A percentile compares a stretch with the other conserved stretches of the same genome.
phyloP scores from a whole-genome alignment of 352 stramenopile species.

The Pythium plurisporium region DNA sequence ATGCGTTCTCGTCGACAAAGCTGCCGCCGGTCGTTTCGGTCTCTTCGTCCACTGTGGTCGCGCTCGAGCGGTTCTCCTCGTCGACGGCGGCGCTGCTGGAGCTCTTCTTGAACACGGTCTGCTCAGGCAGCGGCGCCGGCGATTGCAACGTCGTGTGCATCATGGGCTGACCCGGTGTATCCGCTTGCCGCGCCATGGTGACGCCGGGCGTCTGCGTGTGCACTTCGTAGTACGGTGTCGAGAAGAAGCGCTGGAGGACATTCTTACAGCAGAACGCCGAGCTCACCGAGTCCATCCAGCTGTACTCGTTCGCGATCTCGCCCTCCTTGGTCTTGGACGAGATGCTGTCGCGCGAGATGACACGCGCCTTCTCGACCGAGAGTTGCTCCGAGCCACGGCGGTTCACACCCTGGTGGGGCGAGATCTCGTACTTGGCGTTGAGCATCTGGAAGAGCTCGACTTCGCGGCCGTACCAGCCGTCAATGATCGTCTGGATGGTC shows the following conservation, averaged over 20 bases:
- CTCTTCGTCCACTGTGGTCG: constrained; percentile 35
- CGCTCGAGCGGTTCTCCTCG: constrained; percentile 30
- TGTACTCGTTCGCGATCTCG: constrained; percentile 40
- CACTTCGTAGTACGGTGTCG: constrained; percentile 78
- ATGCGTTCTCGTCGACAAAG: constrained; percentile 27
- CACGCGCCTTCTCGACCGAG: constrained; percentile 46
- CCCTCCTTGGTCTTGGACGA: constrained; percentile 52
- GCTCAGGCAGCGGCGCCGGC: constrained; percentile 36
- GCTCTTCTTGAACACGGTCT: constrained; percentile 27
- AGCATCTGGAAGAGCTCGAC: constrained; percentile 87
- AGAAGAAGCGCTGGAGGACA: constrained; percentile 45
- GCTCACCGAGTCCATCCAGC: constrained; percentile 48
- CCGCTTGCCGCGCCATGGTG: constrained; percentile 40
- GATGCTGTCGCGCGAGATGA: constrained; percentile 59
- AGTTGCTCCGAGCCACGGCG: constrained; percentile 41
- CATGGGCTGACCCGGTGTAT: constrained; percentile 58
- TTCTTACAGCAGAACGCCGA: constrained; percentile 73
- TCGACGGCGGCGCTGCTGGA: constrained; percentile 31
- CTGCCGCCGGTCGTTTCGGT: constrained; percentile 29
- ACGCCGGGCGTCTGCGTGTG: constrained; percentile 74
- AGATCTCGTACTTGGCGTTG: constrained; percentile 82
- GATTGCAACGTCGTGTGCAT: constrained; percentile 50
- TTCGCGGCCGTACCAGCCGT: constrained; percentile 79
- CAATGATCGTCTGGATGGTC: constrained; percentile 84
- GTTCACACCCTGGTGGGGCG: constrained; percentile 65